phyloP scores from a whole-genome alignment of 345 rosid genomes.

The Populus nigra region DNA sequence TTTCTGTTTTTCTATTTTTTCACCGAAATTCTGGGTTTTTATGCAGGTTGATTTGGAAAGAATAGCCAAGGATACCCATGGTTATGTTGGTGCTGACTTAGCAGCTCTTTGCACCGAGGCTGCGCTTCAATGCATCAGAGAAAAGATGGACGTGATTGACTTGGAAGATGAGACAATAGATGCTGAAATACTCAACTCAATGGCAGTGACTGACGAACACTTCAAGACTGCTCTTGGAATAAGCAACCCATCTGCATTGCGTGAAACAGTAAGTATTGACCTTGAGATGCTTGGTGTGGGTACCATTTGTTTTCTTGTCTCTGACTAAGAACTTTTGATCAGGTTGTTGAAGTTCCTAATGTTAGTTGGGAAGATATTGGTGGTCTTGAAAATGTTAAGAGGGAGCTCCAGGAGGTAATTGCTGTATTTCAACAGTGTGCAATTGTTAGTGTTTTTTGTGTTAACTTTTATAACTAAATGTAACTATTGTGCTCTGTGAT shows the following conservation, averaged over 20 bases:
- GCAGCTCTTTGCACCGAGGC: constrained; percentile 97
- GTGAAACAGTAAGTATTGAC: constrained; percentile 65
- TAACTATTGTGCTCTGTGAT: background rate
- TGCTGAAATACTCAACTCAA: constrained; percentile 87
- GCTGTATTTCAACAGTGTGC: background rate
- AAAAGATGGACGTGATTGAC: constrained; percentile 97
- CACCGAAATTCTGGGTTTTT: background rate
- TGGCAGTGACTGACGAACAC: constrained; percentile 95
- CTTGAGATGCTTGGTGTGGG: background rate
- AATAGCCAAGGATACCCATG: constrained; percentile 87
- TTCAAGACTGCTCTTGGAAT: constrained; percentile 83
- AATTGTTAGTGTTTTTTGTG: background rate
- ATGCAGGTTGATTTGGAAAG: constrained; percentile 86
- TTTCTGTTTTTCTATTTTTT: background rate
- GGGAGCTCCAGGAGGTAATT: constrained; percentile 91
- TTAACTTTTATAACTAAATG: background rate
- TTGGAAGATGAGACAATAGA: constrained; percentile 93
- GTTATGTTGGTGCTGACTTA: constrained; percentile 97
- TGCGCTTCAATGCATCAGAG: constrained; percentile 96
- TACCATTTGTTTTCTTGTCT: background rate
- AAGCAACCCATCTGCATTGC: constrained; percentile 82
- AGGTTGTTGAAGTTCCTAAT: constrained; percentile 98
- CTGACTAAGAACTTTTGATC: constrained; percentile 11
- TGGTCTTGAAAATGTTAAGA: constrained; percentile 90
- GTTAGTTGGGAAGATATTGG: constrained; percentile 90